These are phyloP conservation scores for Vigna hirtella DNA, from an alignment of 306 rosid species.

Conservation along the genomic window DNA sequence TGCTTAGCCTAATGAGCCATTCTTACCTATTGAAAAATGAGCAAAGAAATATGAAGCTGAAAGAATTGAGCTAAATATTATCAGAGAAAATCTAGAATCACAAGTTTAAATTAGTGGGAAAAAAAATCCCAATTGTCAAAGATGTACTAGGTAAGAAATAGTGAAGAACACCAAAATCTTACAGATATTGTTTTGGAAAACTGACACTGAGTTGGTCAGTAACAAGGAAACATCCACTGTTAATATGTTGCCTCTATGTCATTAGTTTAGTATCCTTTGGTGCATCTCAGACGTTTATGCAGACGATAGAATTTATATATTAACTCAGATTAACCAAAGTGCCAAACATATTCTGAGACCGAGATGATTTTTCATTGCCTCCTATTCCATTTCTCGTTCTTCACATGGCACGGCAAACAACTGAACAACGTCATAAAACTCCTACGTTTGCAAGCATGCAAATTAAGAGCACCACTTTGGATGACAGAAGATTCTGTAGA, in stretches of 20 bases:
- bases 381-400: neutral
- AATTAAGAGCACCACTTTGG: neutral
- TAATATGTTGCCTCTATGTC: neutral
- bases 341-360: neutral
- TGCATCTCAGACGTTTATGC: neutral
- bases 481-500: constrained; percentile 13
- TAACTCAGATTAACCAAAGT: no score
- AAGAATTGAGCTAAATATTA: neutral
- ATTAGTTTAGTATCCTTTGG: neutral
- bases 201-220: no score
- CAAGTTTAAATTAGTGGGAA: neutral
- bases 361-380: neutral
- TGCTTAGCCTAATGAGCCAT: neutral
- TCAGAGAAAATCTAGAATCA: no score
- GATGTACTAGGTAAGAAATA: neutral
- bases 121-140: neutral
- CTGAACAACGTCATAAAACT: neutral
- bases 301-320: neutral
- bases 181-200: neutral
- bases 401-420: neutral
- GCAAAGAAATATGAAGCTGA: neutral
- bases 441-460: neutral
- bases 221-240: neutral
- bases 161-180: neutral
- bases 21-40: neutral